Percentiles rank a stretch among this genome's conserved stretches.
phyloP scores from a whole-genome alignment of 2,329 filamentous ascomycete species.

The Furcasterigmium furcatum region DNA sequence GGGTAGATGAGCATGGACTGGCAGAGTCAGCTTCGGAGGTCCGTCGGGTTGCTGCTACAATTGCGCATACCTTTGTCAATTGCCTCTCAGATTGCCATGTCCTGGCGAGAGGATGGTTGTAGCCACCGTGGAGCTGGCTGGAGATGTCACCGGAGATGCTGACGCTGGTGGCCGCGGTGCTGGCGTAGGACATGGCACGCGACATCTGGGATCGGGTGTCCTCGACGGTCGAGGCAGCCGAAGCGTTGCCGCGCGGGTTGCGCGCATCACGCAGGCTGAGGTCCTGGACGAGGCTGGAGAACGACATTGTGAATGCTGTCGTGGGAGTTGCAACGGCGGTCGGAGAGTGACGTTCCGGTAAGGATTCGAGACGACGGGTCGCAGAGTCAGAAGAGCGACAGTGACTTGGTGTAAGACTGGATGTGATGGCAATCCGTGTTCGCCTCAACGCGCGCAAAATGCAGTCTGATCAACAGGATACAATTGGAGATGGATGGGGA shows the following conservation, averaged over 20 bases:
- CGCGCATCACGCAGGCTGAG: constrained; percentile 55
- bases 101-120: constrained; percentile 74
- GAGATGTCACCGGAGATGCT: constrained; percentile 74
- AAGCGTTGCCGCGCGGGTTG: constrained; percentile 39
- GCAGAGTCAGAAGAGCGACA: not conserved
- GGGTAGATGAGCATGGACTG: constrained; percentile 99
- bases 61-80: constrained; percentile 68
- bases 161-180: constrained; percentile 64
- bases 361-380: not conserved
- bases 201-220: constrained; percentile 60
- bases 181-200: constrained; percentile 62
- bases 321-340: not conserved
- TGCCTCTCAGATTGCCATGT: constrained; percentile 83
- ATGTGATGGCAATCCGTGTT: not conserved
- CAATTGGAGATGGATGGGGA: not conserved
- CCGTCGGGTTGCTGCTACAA: not conserved
- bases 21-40: constrained; percentile 3
- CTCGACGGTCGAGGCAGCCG: constrained; percentile 51
- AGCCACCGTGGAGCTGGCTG: constrained; percentile 80
- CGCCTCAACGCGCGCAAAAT: not conserved
- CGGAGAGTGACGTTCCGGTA: constrained; percentile 4
- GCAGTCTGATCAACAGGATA: not conserved
- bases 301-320: constrained; percentile 48
- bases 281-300: constrained; percentile 66
- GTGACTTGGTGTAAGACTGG: not conserved